A percentile compares a stretch with the other conserved stretches of the same genome.
phyloP scores from a whole-genome alignment of 768 basidiomycete species.

The Lactifluus rugatus region DNA sequence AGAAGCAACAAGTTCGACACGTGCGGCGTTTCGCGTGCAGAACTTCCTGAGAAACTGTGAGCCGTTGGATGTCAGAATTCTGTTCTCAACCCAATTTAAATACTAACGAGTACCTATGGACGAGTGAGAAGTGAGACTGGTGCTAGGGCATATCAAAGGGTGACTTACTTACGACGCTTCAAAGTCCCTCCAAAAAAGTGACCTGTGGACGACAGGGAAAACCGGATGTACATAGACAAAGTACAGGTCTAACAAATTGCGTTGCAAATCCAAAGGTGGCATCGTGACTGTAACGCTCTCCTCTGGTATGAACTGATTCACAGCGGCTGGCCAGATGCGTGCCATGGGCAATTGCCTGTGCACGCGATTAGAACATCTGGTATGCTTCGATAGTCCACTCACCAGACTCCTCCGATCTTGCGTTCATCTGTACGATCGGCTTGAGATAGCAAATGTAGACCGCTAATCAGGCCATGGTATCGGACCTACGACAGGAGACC shows the following conservation, averaged over 20 bases:
- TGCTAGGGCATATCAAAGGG: background rate
- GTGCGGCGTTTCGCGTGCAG: slow-evolving; percentile 33
- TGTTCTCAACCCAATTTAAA: background rate
- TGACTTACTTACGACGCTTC: slow-evolving; percentile 17
- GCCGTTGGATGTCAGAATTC: background rate
- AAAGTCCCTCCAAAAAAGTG: slow-evolving; percentile 58
- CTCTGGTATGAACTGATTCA: slow-evolving; percentile 35
- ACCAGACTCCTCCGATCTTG: slow-evolving; percentile 63
- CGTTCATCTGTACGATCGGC: slow-evolving; percentile 59
- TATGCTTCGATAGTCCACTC: slow-evolving; percentile 8
- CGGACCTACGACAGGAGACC: slow-evolving; percentile 47
- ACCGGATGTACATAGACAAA: slow-evolving; percentile 79
- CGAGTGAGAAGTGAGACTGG: background rate
- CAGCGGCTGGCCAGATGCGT: slow-evolving; percentile 59
- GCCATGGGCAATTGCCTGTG: slow-evolving; percentile 64
- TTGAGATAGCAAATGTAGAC: slow-evolving; percentile 62
- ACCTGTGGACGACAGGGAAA: slow-evolving; percentile 73
- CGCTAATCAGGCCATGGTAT: slow-evolving; percentile 72
- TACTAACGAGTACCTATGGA: slow-evolving; percentile 14
- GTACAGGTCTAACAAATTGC: slow-evolving; percentile 62
- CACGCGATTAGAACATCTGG: slow-evolving; percentile 3
- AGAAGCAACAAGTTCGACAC: slow-evolving; percentile 61
- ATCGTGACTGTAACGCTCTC: slow-evolving; percentile 39
- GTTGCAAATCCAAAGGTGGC: slow-evolving; percentile 54
- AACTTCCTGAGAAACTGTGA: slow-evolving; percentile 35